Base-by-base conservation (phyloP, 2,329 filamentous ascomycete genomes). In the Phialophora expanda region DNA sequence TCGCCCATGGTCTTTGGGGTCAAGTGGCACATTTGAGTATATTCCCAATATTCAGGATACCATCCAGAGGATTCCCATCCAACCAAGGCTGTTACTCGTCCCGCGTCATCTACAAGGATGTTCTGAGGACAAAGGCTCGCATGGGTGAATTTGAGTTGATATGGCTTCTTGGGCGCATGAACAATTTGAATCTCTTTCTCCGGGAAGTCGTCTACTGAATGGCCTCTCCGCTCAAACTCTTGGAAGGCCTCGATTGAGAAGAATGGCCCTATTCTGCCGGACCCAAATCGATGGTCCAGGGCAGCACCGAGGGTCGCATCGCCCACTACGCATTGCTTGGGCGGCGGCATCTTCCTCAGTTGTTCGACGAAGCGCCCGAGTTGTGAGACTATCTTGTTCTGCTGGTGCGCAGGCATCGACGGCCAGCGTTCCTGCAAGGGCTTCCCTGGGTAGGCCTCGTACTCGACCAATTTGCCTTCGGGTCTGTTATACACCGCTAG, bases 21-120 rank as follows among this genome's bases (percentile, higher is more conserved):
- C 59, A 67, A 57, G 51, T 70, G 69, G 50, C 69, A 71, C 69
- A 72, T 71, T 51, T 75, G 74, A 20, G 73, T 69, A 57, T 74
- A 75, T 65, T 75, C 73, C 74, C 72, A 75, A 57, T 75, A 75
- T 56, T 75, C 73, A 1, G 73, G 74, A 62, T 72, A 76, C 70
- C 71, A 75, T 17, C 73, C 72, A 4, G 73, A 69, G 53, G 69
- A 73, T 66, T 75, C 73, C 74, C 74, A 75, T 12, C 74, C 74
- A 14, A 75, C 68, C 57, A 75, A 66, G 14, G 72, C 74, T 12
- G 65, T 65, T 26, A 75, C 70, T 30, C 67, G 70, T 2, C 72
- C 71, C 8, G 68, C 65, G 55, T 72, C 72, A 44, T 73, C 69
- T 2, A 72, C 66, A 4, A 76, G 69, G 32, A 76, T 72, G 64